Evolutionary conservation across 208 protist species (phyloP).

Genomic region (Novymonas esmeraldas): DNA sequence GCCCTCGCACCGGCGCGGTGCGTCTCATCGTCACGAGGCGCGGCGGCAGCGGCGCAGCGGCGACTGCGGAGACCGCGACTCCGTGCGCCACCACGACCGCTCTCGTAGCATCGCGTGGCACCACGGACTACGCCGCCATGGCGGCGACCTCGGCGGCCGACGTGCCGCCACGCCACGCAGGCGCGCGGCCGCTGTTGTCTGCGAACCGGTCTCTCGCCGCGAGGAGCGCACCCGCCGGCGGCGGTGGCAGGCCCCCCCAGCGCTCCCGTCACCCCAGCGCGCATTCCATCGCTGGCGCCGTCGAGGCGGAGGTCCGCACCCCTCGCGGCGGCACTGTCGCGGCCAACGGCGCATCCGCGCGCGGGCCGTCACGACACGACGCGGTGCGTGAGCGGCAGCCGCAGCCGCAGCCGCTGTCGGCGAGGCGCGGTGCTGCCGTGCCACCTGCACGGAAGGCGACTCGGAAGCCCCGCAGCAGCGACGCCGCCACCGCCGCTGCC

Average conservation of each 20-base stretch:
- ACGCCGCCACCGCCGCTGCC: background rate
- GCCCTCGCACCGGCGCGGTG: background rate
- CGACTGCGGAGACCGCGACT: background rate
- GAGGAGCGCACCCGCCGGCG: background rate
- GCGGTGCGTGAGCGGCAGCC: background rate
- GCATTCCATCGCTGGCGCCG: background rate
- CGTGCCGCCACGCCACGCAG: constrained; percentile 5
- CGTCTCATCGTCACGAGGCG: constrained; percentile 1
- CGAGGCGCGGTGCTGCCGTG: background rate
- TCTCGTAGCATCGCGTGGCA: too few relatives aligned
- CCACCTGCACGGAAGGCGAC: constrained; percentile 10
- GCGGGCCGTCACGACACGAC: constrained; percentile 1
- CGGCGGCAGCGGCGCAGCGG: background rate
- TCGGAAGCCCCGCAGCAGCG: constrained; percentile 1
- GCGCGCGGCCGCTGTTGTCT: constrained; percentile 16
- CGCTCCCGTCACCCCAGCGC: constrained; percentile 6
- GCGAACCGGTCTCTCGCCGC: background rate
- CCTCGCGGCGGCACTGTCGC: constrained; percentile 1
- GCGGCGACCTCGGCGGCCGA: background rate
- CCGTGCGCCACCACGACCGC: background rate
- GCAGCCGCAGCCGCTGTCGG: constrained; percentile 3
- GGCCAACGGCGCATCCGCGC: background rate
- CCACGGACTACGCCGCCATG: background rate
- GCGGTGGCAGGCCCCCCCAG: background rate
- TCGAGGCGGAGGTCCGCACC: constrained; percentile 1